Evolutionary conservation across 2,329 filamentous ascomycete species (phyloP).

Genomic region (Sordariomycetes sp.): DNA sequence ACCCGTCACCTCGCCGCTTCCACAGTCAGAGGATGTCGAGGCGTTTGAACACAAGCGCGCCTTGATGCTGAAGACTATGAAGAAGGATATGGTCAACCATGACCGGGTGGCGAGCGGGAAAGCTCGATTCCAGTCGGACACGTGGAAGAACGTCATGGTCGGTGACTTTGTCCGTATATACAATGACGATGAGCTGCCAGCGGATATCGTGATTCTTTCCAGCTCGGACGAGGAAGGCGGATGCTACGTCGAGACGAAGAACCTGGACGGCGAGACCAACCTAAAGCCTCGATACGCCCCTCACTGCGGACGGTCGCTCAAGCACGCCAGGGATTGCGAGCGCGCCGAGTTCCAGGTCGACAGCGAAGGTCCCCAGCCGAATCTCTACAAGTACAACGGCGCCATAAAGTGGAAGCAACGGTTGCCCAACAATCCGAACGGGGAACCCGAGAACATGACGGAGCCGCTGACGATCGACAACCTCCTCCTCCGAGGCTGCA

Average conservation of each 20-base stretch:
- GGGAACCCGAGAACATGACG: conserved; percentile 64
- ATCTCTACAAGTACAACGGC: conserved; percentile 90
- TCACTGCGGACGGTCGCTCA: conserved; percentile 70
- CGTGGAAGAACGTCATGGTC: conserved; percentile 91
- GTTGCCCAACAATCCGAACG: conserved; percentile 50
- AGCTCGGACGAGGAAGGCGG: conserved; percentile 90
- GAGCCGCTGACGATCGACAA: conserved; percentile 96
- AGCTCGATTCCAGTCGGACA: conserved; percentile 82
- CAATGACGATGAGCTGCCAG: conserved; percentile 90
- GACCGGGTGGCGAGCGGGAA: conserved; percentile 53
- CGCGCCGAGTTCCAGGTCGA: conserved; percentile 78
- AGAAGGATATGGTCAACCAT: conserved; percentile 60
- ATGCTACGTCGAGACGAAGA: conserved; percentile 97
- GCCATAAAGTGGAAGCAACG: conserved; percentile 78
- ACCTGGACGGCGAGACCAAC: conserved; percentile 95
- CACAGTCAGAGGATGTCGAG: conserved; percentile 25
- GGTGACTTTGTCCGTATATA: conserved; percentile 95
- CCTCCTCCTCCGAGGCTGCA: conserved; percentile 83
- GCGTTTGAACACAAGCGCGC: conserved; percentile 16
- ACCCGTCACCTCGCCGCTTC: conserved; percentile 74
- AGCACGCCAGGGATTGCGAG: conserved; percentile 88
- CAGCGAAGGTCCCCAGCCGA: conserved; percentile 84
- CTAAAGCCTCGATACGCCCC: conserved; percentile 89
- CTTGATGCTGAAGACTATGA: conserved; percentile 30
- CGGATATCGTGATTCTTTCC: conserved; percentile 83